These are phyloP conservation scores for Xylariaceae sp. DNA, from an alignment of 2,329 filamentous ascomycete species.

Conservation along the genomic window DNA sequence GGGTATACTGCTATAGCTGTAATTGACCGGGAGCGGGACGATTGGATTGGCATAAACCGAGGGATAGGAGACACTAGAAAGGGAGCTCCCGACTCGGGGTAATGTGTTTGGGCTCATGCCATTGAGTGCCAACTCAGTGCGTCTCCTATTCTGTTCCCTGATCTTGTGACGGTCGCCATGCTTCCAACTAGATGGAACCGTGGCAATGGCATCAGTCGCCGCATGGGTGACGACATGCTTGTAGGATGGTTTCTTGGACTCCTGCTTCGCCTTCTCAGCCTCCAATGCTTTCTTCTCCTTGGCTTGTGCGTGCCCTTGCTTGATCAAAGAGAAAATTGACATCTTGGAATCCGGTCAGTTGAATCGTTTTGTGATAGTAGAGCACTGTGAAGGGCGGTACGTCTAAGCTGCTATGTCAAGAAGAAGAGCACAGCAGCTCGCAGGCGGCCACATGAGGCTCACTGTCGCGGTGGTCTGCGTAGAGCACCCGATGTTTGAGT, in stretches of 20 bases:
- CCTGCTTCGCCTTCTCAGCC: slow-evolving; percentile 41
- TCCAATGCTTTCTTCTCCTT: slow-evolving; percentile 49
- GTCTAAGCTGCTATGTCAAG: too few relatives aligned
- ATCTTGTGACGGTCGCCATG: slow-evolving; percentile 39
- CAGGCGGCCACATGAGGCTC: too few relatives aligned
- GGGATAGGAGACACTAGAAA: slow-evolving; percentile 45
- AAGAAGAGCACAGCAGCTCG: too few relatives aligned
- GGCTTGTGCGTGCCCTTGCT: slow-evolving; percentile 33
- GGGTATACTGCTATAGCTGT: slow-evolving; percentile 39
- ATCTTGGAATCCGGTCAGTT: slow-evolving; percentile 5
- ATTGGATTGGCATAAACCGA: slow-evolving; percentile 35
- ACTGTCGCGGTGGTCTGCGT: too few relatives aligned
- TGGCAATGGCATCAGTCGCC: slow-evolving; percentile 51
- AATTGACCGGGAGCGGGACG: slow-evolving; percentile 35
- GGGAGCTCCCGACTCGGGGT: slow-evolving; percentile 44
- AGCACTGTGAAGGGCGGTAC: too few relatives aligned
- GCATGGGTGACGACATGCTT: slow-evolving; percentile 60
- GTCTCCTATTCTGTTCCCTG: slow-evolving; percentile 45
- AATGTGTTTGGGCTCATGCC: slow-evolving; percentile 25
- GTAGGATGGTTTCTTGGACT: slow-evolving; percentile 43
- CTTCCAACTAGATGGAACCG: slow-evolving; percentile 49
- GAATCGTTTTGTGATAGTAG: too few relatives aligned
- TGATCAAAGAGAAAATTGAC: slow-evolving; percentile 17
- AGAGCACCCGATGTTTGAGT: too few relatives aligned
- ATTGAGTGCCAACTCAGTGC: slow-evolving; percentile 41